Base-by-base conservation (phyloP, 192 early-diverging fungal species). In the Backusella westeae region DNA sequence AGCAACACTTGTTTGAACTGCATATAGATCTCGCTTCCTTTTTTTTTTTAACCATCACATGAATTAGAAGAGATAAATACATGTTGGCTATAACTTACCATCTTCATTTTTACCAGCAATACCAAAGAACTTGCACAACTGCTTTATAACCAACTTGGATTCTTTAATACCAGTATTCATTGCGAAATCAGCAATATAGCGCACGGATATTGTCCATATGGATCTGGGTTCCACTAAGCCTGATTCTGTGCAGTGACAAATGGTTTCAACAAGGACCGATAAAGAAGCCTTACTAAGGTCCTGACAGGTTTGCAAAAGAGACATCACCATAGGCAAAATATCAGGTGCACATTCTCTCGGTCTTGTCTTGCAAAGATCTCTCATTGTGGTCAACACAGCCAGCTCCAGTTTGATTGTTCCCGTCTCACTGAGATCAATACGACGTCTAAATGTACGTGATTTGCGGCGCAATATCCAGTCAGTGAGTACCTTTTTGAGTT, bases 401-500 rank as follows among this genome's bases (percentile, higher is more conserved):
- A 90, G 71, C 39, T 90, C 88, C 77, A 87, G 80, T 26, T 86
- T 81, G 14, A 81, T 82, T 10, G 72, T 69, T 34, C 75, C 78
- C n/a, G 44, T 71, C 49, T 12, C 65, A 14, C 23, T 32, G 29
- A 32, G 46, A 49, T 41, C 41, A 14, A 66, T 39, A 36, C 34
- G 36, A 29, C 71, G 35, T 34, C 35, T 52, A 5, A 63, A 32
- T 21, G 71, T 69, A 21, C 36, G 56, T n/a, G 76, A 71, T 56
- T 83, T 85, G 7, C 88, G 77, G 9, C 74, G 82, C 42, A 85
- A 72, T 14, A 86, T 81, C 88, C 88, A 90, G 14, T 85, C 84
- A 4, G 80, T 69, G 12, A 90, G 78, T 3, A 87, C 78, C 42
- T 82, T 79, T n/a, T 83, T 82, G 4, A 90, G 73, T 12, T 83